Base-by-base conservation (phyloP, 1,284 basidiomycete genomes). In the Trametes sp. region DNA sequence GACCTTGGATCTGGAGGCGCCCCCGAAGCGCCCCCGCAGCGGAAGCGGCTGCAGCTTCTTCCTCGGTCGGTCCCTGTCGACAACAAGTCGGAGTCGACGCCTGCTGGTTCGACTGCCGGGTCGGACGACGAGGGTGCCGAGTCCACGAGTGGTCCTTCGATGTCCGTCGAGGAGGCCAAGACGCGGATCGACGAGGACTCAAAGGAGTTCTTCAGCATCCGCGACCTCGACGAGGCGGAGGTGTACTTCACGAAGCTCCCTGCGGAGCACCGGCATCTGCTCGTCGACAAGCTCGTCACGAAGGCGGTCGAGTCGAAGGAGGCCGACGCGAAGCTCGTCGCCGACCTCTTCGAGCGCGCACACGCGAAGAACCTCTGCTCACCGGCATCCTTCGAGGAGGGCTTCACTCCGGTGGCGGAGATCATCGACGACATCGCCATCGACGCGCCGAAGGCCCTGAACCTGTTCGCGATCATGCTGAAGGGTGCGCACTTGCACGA, bases 371-470 rank as follows among this genome's bases (percentile, higher is more conserved):
- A 78, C 65, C 78, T 84, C 63, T 87, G 81, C 74, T 82, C 84
- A 1, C 55, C 80, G 0, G 83, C 83, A 14, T 77, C 84, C 8
- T 87, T 95, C 71, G 90, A 81, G 78, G 78, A 80, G 63, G 90
- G 92, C 19, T 85, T 96, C 76, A 76, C 77, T 61, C 81, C 83
- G 1, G 83, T 88, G 57, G 87, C 91, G 59, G 90, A 93, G 74
- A 78, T 89, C 64, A 81, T 98, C 68, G 94, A 95, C 72, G 95
- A 98, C 73, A 87, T 95, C 60, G 87, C 88, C 21, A 90, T 96
- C 71, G 95, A 98, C 75, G 93, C 92, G 63, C 96, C 96, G 4
- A 90, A 91, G 73, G 95, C 94, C 0, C 90, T 92, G 79, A 78
- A 85, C 63, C 85, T 90, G 56, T 88, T 95, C 74, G 93, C 88